Base-by-base conservation (phyloP, 2,329 filamentous ascomycete genomes). In the Aspergillus niger region DNA sequence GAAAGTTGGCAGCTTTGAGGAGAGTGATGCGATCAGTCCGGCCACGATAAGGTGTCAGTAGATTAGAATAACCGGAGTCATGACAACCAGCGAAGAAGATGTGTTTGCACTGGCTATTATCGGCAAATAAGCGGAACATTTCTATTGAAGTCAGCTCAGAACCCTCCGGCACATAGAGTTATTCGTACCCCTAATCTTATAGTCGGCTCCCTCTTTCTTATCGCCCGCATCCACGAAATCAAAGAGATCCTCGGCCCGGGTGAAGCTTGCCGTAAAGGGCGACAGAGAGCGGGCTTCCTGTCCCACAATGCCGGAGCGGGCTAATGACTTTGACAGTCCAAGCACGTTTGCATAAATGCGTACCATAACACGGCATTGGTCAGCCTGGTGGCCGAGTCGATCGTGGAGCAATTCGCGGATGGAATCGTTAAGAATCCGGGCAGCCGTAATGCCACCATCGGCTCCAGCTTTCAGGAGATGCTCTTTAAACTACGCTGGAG, bases 61-160 rank as follows among this genome's bases (percentile, higher is more conserved):
- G 79, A 7, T 83, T 81, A 49, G 86, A 73, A 68, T 88, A 87
- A 54, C 82, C 82, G 24, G 78, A 78, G 65, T 89, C 84, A 65
- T 88, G 85, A 66, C 86, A 89, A 41, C 82, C 85, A 5, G 85
- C 87, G 59, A 87, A 85, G 67, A 84, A 85, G 38, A 89, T 86
- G 69, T 88, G 86, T 65, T 84, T 85, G 76, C 87, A 89, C 67
- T 87, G 84, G 3, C 79, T 74, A 65, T 85, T 85, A 49, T 86
- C 82, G 36, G 79, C 81, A 62, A 85, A 86, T 1, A 87, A 76
- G 3, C 69, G 71, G 57, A 76, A 75, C 62, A 71, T 71, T 65
- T 75, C 74, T 76, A 74, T 60, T 47, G 70, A 36, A 1, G 51
- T 59, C 8, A 64, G 60, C 38, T 8, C n/a, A 38, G 11, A 7